Evolutionary conservation across 345 rosid species (phyloP).

Genomic region (Zanthoxylum bungeanum): DNA sequence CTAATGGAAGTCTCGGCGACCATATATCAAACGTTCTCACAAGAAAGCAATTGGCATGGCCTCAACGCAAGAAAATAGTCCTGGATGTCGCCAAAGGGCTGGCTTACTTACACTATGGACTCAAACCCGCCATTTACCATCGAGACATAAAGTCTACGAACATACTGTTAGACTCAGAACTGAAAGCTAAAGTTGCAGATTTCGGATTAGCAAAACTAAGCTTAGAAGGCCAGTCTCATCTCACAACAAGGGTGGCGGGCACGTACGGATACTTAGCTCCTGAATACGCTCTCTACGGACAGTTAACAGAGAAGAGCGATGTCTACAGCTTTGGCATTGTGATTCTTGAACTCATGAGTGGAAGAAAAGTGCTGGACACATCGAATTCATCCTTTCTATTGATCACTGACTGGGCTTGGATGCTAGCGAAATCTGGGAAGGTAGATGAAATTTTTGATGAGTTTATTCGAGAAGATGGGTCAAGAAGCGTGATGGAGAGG

Average conservation of each 20-base stretch:
- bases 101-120: conserved; percentile 52
- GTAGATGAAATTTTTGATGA: conserved; percentile 35
- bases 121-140: conserved; percentile 59
- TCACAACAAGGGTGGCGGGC: conserved; percentile 62
- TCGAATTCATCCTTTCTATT: conserved; percentile 30
- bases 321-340: conserved; percentile 62
- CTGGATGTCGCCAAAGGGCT: conserved; percentile 58
- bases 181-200: conserved; percentile 51
- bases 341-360: conserved; percentile 53
- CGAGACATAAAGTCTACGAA: conserved; percentile 61
- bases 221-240: conserved; percentile 53
- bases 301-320: conserved; percentile 58
- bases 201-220: conserved; percentile 59
- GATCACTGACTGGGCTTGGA: conserved; percentile 68
- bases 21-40: conserved; percentile 19
- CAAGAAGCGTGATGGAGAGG: conserved; percentile 56
- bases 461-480: conserved; percentile 36
- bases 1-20: conserved; percentile 49
- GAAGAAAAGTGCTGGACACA: conserved; percentile 50
- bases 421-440: conserved; percentile 38
- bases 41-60: conserved; percentile 45
- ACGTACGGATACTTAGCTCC: conserved; percentile 65
- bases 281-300: conserved; percentile 57
- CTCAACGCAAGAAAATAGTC: conserved; percentile 51
- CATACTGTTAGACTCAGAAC: conserved; percentile 46